Evolutionary conservation across 305 asterid genomes (phyloP), one percentile per base, ranked within the genome.

Genomic region (Solanum hybrid): DNA sequence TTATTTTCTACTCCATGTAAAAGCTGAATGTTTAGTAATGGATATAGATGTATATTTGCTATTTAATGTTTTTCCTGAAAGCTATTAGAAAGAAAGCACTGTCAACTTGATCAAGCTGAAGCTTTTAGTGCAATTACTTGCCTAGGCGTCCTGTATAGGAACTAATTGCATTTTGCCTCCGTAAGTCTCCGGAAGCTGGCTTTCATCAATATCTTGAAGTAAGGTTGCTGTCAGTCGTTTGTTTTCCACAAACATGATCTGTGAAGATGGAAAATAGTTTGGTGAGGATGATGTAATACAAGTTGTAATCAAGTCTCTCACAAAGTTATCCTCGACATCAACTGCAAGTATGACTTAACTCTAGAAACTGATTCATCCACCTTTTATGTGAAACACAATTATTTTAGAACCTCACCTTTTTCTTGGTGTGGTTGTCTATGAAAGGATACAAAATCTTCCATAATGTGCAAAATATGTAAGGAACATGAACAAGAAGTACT

Each of bases 71-170:
- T 32, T 85, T 85, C 77, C 76, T 56, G 5, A 22, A 11, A 27
- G 87, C 40, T 17, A 45, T 82, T 82, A 45, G 2, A 34, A 15
- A 42, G 71, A 45, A 1, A 11, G 75, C 76, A 51, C 5, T 0
- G 19, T 85, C 31, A 84, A 56, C 87, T 31, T 9, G 76, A 51
- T 56, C 45, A 31, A 27, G 76, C 56, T 85, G 87, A 85, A 85
- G 22, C 31, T 60, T 60, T 13, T 60, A 85, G 77, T n/a, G 34
- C 45, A 85, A 22, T 56, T 22, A 32, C 88, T 56, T 85, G 51
- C 77, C 92, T 92, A 94, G 92, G 94, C 92, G 14, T 92, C 95
- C 31, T 94, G 95, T 82, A 94, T 93, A 5, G 95, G 97, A 78
- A 94, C 95, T 88, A 94, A 71, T 87, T 90, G 75, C 31, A 90